These are phyloP conservation scores for Colletotrichum neosansevieriae DNA, from an alignment of 2,329 filamentous ascomycete genomes.

Conservation along the genomic window DNA sequence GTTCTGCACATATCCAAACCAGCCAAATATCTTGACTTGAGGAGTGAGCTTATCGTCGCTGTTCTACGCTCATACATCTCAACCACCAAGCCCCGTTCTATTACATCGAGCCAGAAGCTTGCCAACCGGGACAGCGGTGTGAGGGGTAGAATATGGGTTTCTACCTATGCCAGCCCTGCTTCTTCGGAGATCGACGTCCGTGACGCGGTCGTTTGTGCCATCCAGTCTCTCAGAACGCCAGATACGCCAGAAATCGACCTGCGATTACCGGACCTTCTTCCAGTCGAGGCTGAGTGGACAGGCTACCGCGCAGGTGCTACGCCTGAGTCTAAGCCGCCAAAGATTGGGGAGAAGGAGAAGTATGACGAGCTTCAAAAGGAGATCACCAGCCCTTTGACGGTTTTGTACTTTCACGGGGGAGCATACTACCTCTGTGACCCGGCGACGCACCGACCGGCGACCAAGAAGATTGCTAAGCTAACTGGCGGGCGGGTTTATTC, in stretches of 20 bases:
- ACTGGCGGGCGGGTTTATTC: slow-evolving; percentile 77
- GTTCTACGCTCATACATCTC: slow-evolving; percentile 76
- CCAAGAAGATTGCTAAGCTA: slow-evolving; percentile 72
- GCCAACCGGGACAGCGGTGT: slow-evolving; percentile 73
- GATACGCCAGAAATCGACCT: slow-evolving; percentile 46
- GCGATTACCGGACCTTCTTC: slow-evolving; percentile 62
- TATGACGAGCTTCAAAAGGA: slow-evolving; percentile 77
- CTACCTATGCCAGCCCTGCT: slow-evolving; percentile 72
- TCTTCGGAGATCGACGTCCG: slow-evolving; percentile 68
- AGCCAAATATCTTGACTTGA: slow-evolving; percentile 82
- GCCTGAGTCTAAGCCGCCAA: slow-evolving; percentile 62
- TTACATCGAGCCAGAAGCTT: slow-evolving; percentile 74
- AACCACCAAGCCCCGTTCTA: slow-evolving; percentile 57
- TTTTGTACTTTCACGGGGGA: slow-evolving; percentile 83
- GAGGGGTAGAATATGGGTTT: slow-evolving; percentile 86
- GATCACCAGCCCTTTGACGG: slow-evolving; percentile 69
- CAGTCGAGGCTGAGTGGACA: slow-evolving; percentile 81
- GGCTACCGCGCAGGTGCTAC: slow-evolving; percentile 71
- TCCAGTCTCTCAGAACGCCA: slow-evolving; percentile 62
- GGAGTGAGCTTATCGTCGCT: slow-evolving; percentile 78
- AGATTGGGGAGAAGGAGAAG: slow-evolving; percentile 71
- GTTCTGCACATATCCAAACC: slow-evolving; percentile 76
- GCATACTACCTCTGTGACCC: slow-evolving; percentile 81
- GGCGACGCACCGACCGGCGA: slow-evolving; percentile 69
- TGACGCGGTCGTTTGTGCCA: slow-evolving; percentile 68